Evolutionary conservation across 805 yeast genomes (phyloP).

Genomic region (Maudiozyma barnettii): DNA sequence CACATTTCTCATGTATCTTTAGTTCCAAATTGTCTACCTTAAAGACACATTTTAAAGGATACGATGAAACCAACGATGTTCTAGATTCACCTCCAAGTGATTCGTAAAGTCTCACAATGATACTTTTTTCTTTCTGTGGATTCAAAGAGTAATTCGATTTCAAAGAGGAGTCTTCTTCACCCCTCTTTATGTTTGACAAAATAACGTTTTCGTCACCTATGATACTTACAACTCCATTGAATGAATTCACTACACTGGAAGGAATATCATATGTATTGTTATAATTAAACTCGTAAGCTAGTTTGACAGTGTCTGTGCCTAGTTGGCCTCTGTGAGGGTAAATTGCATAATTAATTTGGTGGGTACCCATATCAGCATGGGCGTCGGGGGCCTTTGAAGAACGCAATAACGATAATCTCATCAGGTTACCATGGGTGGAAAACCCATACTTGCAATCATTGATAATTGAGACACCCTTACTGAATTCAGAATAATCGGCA

Average conservation of each 20-base stretch:
- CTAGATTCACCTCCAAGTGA: slow-evolving; percentile 69
- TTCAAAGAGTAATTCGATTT: slow-evolving; percentile 39
- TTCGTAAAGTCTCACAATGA: slow-evolving; percentile 75
- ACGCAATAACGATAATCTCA: slow-evolving; percentile 78
- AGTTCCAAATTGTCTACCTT: slow-evolving; percentile 52
- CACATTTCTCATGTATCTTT: slow-evolving; percentile 36
- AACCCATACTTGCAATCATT: slow-evolving; percentile 89
- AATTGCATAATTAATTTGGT: slow-evolving; percentile 72
- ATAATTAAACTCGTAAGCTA: slow-evolving; percentile 76
- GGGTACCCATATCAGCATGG: slow-evolving; percentile 86
- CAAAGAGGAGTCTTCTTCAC: slow-evolving; percentile 67
- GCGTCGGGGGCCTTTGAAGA: slow-evolving; percentile 94
- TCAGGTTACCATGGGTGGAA: slow-evolving; percentile 83
- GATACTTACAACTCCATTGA: slow-evolving; percentile 28
- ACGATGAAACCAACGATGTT: slow-evolving; percentile 41
- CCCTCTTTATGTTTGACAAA: slow-evolving; percentile 72
- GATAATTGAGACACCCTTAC: slow-evolving; percentile 77
- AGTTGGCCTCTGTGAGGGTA: slow-evolving; percentile 73
- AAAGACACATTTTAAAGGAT: slow-evolving; percentile 39
- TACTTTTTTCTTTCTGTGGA: slow-evolving; percentile 37
- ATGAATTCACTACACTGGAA: slow-evolving; percentile 5
- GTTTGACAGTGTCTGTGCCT: slow-evolving; percentile 52
- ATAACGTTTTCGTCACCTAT: slow-evolving; percentile 52
- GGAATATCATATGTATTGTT: slow-evolving; percentile 20
- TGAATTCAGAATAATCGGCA: slow-evolving; percentile 80